Conservation (phyloP, 139 green algal genomes). For the Coelastrella sp. region DNA sequence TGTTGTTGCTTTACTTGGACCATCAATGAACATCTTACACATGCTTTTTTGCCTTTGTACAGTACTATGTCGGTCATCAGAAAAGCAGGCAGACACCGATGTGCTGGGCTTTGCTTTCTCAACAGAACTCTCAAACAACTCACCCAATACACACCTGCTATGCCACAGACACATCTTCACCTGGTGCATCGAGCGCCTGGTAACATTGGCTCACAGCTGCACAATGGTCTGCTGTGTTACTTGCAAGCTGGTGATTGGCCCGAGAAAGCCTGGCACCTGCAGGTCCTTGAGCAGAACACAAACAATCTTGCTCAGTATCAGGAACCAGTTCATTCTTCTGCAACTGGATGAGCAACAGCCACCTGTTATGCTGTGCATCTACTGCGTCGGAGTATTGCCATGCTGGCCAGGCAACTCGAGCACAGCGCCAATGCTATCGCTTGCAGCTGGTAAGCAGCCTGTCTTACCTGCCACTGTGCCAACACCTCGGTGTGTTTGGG, state of each 20-base stretch:
- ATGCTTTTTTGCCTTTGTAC: too few species aligned
- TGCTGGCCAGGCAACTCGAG: not conserved
- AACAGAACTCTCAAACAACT: too few species aligned
- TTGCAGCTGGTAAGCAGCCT: not conserved
- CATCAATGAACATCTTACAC: too few species aligned
- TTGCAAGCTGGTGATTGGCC: not conserved
- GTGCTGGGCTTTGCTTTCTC: too few species aligned
- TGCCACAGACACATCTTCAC: too few species aligned
- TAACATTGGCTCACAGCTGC: not conserved
- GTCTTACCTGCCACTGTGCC: slow-evolving; percentile 7
- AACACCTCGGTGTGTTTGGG: not conserved
- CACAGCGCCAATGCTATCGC: not conserved
- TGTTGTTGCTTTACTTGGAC: too few species aligned
- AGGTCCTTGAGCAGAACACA: not conserved
- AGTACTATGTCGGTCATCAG: too few species aligned
- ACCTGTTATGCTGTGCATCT: not conserved
- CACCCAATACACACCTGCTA: too few species aligned
- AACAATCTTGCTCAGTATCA: not conserved
- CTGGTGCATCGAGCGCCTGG: too few species aligned
- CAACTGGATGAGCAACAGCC: too few species aligned
- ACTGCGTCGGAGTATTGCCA: not conserved
- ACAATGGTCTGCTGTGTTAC: not conserved
- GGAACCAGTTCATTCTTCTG: not conserved
- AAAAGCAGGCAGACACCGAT: too few species aligned
- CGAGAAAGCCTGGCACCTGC: not conserved